These are phyloP conservation scores for Kickxella alabastrina DNA, from an alignment of 192 early-diverging fungal genomes.

Conservation along the genomic window DNA sequence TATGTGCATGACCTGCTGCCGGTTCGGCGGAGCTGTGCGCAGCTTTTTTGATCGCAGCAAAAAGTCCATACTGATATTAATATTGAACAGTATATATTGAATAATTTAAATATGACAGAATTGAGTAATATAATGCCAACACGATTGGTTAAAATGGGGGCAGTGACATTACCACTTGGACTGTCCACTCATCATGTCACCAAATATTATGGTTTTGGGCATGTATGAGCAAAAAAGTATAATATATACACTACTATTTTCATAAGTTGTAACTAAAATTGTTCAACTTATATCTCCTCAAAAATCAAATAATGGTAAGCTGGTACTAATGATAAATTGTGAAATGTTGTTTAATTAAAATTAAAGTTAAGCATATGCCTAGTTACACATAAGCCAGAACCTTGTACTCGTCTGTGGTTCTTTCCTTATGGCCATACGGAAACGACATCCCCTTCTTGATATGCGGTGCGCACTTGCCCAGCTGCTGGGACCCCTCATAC, in stretches of 20 bases:
- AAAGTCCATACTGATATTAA: too few species aligned
- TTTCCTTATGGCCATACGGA: slow-evolving; percentile 49
- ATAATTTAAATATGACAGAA: too few species aligned
- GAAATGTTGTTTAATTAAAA: too few species aligned
- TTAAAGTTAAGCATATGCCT: background rate
- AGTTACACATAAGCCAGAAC: slow-evolving; percentile 30
- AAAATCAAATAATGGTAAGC: background rate
- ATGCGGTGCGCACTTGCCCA: slow-evolving; percentile 52
- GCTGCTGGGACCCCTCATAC: slow-evolving; percentile 50
- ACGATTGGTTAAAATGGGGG: too few species aligned
- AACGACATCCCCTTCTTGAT: slow-evolving; percentile 52
- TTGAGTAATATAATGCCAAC: too few species aligned
- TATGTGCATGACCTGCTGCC: slow-evolving; percentile 8
- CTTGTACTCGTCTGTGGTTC: slow-evolving; percentile 40
- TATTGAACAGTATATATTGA: too few species aligned
- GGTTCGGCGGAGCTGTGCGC: background rate
- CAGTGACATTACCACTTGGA: too few species aligned
- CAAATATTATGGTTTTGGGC: too few species aligned
- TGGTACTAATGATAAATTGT: too few species aligned
- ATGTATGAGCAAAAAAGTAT: background rate
- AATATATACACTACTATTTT: too few species aligned
- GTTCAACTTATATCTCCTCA: background rate
- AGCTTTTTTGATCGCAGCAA: slow-evolving; percentile 9
- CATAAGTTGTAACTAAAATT: background rate
- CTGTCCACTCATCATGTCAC: too few species aligned